Evolutionary conservation across 1,284 basidiomycete genomes (phyloP).

Genomic region (Rhodofomes roseus): DNA sequence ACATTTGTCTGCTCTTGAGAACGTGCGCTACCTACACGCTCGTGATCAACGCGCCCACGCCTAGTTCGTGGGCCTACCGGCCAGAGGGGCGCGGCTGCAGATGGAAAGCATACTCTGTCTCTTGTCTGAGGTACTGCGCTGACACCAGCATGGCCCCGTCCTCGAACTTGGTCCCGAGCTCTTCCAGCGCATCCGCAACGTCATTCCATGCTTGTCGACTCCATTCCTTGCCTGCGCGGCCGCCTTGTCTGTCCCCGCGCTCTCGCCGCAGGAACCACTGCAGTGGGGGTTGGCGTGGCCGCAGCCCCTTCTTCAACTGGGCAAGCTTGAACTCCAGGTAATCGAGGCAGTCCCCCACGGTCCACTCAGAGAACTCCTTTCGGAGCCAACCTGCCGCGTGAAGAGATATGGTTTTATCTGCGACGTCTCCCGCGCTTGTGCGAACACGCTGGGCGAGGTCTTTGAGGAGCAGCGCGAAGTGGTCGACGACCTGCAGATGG

Average conservation of each 20-base stretch:
- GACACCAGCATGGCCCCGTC: conserved; percentile 50
- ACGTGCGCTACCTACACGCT: background rate
- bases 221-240: conserved; percentile 68
- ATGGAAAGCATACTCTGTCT: conserved; percentile 47
- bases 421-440: conserved; percentile 29
- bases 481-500: conserved; percentile 64
- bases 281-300: conserved; percentile 36
- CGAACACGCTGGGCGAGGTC: conserved; percentile 55
- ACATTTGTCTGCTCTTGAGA: no score
- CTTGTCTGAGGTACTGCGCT: conserved; percentile 41
- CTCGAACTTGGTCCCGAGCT: conserved; percentile 47
- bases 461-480: conserved; percentile 58
- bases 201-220: conserved; percentile 59
- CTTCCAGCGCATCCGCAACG: conserved; percentile 41
- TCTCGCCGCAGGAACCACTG: conserved; percentile 49
- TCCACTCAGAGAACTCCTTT: conserved; percentile 49
- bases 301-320: conserved; percentile 27
- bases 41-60: background rate
- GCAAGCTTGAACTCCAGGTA: no score
- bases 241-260: conserved; percentile 38
- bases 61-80: background rate
- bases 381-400: conserved; percentile 51
- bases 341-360: conserved; percentile 47
- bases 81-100: conserved; percentile 46
- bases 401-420: conserved; percentile 36